Evolutionary conservation across 148 eudicot species (phyloP), one percentile per base, ranked within the genome.

Genomic region (Agrostemma githago): DNA sequence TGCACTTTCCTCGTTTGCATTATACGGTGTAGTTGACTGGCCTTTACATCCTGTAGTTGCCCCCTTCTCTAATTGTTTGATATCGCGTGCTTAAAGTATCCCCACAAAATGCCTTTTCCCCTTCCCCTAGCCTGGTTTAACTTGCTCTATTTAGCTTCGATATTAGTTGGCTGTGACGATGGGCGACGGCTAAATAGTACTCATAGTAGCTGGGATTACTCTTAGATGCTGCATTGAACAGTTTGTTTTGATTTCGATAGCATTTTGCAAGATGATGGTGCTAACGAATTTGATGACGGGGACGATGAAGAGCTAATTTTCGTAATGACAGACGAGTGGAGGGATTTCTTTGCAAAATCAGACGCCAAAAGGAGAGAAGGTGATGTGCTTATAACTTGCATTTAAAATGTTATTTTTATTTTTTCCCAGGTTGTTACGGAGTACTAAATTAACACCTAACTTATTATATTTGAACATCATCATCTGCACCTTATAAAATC

Each of bases 241-340:
- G 8, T 72, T 58, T 43, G 10, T 8, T 66, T 64, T 46, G 8
- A 15, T 51, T 72, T 15, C 40, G 6, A 68, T 38, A 78, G 77
- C 68, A 58, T 12, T n/a, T 43, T 78, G 21, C 72, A 66, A 11
- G 72, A 73, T 42, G 84, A 74, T 48, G 81, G 53, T 14, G 68
- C 74, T 38, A 75, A 76, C 54, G 84, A 72, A 71, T 37, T 40
- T 2, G 83, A 78, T 62, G 88, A 81, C 79, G 84, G 81, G 42
- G 86, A 79, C 2, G 94, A 92, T 16, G 94, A 84, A 68, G 95
- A 92, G 7, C 88, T 85, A 12, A 68, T 87, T 75, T 88, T 85
- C 70, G 91, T 90, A 77, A 66, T 90, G 81, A 89, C 92, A 34
- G 96, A 89, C 84, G 97, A 92, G 84, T 89, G 97, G 97, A 88